phyloP scores from a whole-genome alignment of 2,329 filamentous ascomycete species.

The Fusarium scirpi region DNA sequence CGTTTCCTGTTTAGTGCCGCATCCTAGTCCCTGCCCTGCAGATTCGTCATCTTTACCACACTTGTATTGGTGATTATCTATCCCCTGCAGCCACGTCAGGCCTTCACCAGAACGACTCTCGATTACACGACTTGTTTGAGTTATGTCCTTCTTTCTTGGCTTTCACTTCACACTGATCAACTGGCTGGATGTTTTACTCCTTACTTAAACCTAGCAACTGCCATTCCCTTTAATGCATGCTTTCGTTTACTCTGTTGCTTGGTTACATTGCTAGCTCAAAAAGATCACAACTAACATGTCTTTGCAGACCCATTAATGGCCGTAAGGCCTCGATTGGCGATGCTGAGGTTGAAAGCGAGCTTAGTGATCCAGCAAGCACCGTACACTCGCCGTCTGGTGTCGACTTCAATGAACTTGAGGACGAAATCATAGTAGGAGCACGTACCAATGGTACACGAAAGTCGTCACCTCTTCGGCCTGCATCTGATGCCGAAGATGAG shows the following conservation, averaged over 20 bases:
- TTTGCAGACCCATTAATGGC: constrained; percentile 48
- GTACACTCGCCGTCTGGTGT: constrained; percentile 54
- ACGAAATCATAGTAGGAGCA: constrained; percentile 66
- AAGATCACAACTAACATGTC: constrained; percentile 41
- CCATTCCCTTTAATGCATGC: not conserved
- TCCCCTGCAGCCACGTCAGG: constrained; percentile 16
- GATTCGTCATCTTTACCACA: constrained; percentile 8
- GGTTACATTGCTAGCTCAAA: not conserved
- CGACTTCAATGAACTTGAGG: constrained; percentile 57
- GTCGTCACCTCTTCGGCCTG: constrained; percentile 50
- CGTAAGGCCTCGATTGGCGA: constrained; percentile 52
- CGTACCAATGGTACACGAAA: constrained; percentile 55
- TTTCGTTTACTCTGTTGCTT: not conserved
- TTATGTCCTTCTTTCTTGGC: not conserved
- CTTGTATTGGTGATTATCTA: constrained; percentile 17
- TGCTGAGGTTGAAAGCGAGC: constrained; percentile 57
- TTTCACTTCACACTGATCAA: not conserved
- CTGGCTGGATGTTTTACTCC: not conserved
- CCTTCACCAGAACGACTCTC: constrained; percentile 7
- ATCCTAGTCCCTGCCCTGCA: constrained; percentile 20
- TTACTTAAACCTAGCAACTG: not conserved
- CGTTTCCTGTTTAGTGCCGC: constrained; percentile 15
- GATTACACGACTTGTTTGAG: not conserved
- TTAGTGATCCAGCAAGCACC: constrained; percentile 57
- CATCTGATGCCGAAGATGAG: constrained; percentile 57